A percentile compares a stretch with the other conserved stretches of the same genome.
These are phyloP conservation scores for Leishmania tropica DNA, from an alignment of 208 protist species.

Conservation along the genomic window DNA sequence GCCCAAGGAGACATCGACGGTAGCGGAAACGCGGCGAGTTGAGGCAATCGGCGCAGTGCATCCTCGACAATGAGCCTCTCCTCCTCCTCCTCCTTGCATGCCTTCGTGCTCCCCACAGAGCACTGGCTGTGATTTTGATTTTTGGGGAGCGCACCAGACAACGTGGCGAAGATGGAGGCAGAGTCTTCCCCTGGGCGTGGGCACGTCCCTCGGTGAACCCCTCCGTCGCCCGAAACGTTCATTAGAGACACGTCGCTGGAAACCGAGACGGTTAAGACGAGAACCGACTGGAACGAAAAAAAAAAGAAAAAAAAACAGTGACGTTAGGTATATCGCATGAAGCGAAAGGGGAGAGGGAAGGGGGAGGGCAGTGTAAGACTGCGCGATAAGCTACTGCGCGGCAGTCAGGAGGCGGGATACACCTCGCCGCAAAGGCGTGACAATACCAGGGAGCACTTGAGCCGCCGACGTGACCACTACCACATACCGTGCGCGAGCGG, in stretches of 20 bases:
- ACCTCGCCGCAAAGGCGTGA: neutral
- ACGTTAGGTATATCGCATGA: neutral
- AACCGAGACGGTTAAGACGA: neutral
- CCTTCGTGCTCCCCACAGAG: neutral
- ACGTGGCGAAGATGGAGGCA: neutral
- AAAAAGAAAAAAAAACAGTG: neutral
- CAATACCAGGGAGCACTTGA: neutral
- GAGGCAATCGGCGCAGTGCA: slow-evolving; percentile 7
- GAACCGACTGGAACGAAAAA: neutral
- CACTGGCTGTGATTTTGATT: neutral
- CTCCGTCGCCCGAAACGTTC: neutral
- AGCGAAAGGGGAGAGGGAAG: neutral
- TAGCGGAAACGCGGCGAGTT: neutral
- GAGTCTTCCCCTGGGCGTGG: neutral
- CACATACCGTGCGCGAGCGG: neutral
- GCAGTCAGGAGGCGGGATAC: neutral
- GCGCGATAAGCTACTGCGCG: neutral
- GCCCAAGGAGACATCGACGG: neutral
- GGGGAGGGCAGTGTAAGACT: neutral
- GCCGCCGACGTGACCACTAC: neutral
- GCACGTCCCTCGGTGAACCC: neutral
- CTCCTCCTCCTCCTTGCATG: neutral
- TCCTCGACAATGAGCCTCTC: slow-evolving; percentile 11
- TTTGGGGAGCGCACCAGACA: neutral
- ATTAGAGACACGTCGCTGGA: neutral